These are phyloP conservation scores for Brassica incana DNA, from an alignment of 345 rosid species.

Conservation along the genomic window DNA sequence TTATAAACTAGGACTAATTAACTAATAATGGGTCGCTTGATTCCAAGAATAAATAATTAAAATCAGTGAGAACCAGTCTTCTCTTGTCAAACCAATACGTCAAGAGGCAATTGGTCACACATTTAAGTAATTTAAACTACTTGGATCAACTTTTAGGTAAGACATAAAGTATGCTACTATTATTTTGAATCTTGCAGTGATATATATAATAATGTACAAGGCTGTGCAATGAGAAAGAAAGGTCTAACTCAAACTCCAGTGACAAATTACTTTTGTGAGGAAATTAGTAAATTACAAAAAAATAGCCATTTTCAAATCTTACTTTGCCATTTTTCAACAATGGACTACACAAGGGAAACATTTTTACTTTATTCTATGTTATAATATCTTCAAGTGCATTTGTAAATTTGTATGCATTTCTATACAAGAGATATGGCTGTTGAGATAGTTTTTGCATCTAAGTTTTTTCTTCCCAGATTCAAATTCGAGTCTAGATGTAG, in stretches of 20 bases:
- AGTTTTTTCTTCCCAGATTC: conserved; percentile 19
- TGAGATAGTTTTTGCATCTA: conserved; percentile 21
- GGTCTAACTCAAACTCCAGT: conserved; percentile 18
- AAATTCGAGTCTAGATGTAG: not conserved
- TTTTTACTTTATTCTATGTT: not conserved
- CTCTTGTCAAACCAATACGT: conserved; percentile 38
- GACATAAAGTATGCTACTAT: not conserved
- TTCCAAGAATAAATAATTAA: conserved; percentile 11
- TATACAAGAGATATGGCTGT: conserved; percentile 19
- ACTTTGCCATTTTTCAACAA: conserved; percentile 25
- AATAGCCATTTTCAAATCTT: not conserved
- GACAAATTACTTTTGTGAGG: conserved; percentile 20
- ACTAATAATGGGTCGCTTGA: conserved; percentile 16
- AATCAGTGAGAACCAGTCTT: conserved; percentile 21
- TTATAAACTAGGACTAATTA: not conserved
- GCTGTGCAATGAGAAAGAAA: conserved; percentile 20
- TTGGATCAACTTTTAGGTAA: conserved; percentile 29
- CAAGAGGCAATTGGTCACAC: conserved; percentile 26
- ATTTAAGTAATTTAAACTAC: conserved; percentile 16
- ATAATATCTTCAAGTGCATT: conserved; percentile 8
- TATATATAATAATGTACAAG: not conserved
- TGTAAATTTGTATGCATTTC: not conserved
- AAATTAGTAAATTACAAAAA: conserved; percentile 15
- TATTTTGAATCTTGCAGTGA: not conserved
- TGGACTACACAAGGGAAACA: conserved; percentile 19